phyloP scores from a whole-genome alignment of 805 yeast species.

The Monosporozyma unispora region DNA sequence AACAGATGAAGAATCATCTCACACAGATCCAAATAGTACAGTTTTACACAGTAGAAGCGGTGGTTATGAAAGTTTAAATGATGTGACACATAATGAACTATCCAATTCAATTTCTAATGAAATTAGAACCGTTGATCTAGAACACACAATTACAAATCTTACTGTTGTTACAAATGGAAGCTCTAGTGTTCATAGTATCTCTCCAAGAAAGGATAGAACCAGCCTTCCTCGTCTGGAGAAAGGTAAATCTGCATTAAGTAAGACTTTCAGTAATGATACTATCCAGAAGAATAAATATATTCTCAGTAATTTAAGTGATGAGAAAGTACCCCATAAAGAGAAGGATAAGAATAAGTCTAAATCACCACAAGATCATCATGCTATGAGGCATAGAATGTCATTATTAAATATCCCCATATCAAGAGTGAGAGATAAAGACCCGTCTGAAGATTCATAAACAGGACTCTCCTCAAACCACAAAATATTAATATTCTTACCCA shows the following conservation, averaged over 20 bases:
- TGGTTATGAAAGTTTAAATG: background rate
- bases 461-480: background rate
- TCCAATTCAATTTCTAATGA: background rate
- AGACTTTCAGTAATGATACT: slow-evolving; percentile 6
- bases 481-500: background rate
- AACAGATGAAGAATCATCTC: background rate
- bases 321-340: background rate
- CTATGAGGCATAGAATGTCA: slow-evolving; percentile 14
- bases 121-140: background rate
- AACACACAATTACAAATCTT: background rate
- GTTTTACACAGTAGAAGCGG: background rate
- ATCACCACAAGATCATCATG: background rate
- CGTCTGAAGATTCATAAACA: background rate
- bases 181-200: background rate
- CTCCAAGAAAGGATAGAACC: background rate
- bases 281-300: slow-evolving; percentile 9
- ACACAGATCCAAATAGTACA: background rate
- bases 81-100: background rate
- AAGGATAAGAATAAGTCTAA: background rate
- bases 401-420: slow-evolving; percentile 24
- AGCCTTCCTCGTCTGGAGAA: background rate
- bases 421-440: slow-evolving; percentile 16
- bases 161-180: background rate
- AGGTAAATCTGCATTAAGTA: background rate
- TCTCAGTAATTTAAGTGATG: slow-evolving; percentile 8